Evolutionary conservation across 495 filamentous ascomycete genomes (phyloP).

Genomic region (Durotheca rogersii): DNA sequence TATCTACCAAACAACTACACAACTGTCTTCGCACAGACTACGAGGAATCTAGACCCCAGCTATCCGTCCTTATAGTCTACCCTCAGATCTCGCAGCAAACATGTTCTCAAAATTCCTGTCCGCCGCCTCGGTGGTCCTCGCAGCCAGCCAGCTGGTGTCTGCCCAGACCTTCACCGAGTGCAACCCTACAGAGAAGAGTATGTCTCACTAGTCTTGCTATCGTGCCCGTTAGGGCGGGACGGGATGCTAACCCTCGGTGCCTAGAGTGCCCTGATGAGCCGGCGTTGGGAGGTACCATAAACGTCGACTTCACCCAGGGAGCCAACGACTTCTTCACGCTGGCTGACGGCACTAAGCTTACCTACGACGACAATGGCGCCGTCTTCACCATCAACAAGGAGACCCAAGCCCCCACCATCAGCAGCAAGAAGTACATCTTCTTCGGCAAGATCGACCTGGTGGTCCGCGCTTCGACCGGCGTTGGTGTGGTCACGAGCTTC

Average conservation of each 20-base stretch:
- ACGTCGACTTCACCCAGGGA: constrained; percentile 81
- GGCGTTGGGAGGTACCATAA: constrained; percentile 66
- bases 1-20: not conserved
- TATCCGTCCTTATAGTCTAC: not conserved
- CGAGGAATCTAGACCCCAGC: not conserved
- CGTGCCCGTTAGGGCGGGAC: not conserved
- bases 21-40: not conserved
- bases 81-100: constrained; percentile 11
- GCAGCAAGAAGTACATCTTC: constrained; percentile 70
- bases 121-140: constrained; percentile 42
- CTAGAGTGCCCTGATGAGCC: constrained; percentile 69
- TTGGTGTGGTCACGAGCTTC: constrained; percentile 76
- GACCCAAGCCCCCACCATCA: constrained; percentile 76
- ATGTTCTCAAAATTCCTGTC: constrained; percentile 49
- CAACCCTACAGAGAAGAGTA: constrained; percentile 70
- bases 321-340: constrained; percentile 65
- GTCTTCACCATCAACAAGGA: constrained; percentile 72
- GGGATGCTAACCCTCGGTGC: constrained; percentile 10
- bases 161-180: constrained; percentile 78
- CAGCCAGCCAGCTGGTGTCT: constrained; percentile 48
- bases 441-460: constrained; percentile 72
- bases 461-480: constrained; percentile 64
- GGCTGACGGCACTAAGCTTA: constrained; percentile 59
- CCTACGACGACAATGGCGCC: constrained; percentile 67
- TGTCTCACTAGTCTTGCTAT: constrained; percentile 43